Conservation (phyloP, 805 yeast species). For the Ogataea wickerhamii region DNA sequence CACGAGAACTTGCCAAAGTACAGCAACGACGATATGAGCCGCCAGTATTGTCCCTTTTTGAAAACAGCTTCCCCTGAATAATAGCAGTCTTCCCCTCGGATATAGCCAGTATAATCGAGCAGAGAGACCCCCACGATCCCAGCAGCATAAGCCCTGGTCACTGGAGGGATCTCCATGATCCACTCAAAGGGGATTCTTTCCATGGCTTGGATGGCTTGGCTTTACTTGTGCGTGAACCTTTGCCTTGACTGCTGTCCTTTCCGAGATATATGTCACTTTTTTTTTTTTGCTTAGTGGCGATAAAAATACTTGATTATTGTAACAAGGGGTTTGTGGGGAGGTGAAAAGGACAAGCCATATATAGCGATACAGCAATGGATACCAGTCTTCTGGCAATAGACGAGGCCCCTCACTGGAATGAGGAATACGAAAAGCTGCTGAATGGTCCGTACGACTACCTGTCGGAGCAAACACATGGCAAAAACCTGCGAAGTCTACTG, state of each 20-base stretch:
- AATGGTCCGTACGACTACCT: constrained; percentile 50
- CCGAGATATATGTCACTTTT: background rate
- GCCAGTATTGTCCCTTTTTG: constrained; percentile 34
- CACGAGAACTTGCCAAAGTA: constrained; percentile 40
- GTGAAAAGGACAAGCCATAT: too few species aligned
- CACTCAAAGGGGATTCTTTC: constrained; percentile 38
- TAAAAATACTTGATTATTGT: background rate
- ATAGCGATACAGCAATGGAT: constrained; percentile 11
- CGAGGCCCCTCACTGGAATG: constrained; percentile 15
- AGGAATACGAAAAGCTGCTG: constrained; percentile 28
- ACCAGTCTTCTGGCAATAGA: constrained; percentile 1
- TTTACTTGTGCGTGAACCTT: background rate
- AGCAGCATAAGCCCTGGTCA: constrained; percentile 38
- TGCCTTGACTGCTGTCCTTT: background rate
- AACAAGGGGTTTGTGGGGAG: background rate
- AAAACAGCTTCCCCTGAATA: constrained; percentile 39
- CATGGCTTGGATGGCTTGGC: constrained; percentile 13
- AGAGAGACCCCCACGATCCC: constrained; percentile 33
- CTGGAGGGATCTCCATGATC: constrained; percentile 43
- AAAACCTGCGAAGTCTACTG: constrained; percentile 48
- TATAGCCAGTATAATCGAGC: constrained; percentile 32
- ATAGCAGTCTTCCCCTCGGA: constrained; percentile 30
- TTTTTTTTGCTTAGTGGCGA: background rate
- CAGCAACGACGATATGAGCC: constrained; percentile 37
- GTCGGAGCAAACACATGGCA: constrained; percentile 46